Percentiles rank a stretch among this genome's conserved stretches.
phyloP scores from a whole-genome alignment of 176 grass and related monocot genomes.

The Ensete ventricosum region DNA sequence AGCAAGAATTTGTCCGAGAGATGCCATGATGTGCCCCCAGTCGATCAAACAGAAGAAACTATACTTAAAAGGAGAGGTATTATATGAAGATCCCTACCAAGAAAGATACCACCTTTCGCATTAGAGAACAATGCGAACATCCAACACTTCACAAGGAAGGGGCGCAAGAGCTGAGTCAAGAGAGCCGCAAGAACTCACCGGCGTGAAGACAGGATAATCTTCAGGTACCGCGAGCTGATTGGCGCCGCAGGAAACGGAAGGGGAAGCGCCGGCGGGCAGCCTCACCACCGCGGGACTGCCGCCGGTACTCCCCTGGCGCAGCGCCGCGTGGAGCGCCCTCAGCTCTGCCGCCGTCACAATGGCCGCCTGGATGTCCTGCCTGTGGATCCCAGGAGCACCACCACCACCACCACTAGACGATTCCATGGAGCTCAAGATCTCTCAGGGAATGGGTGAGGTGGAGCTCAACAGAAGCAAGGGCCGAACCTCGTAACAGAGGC shows the following conservation, averaged over 20 bases:
- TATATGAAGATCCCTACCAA: not conserved
- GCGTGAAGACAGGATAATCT: constrained; percentile 93
- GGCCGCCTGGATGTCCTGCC: constrained; percentile 65
- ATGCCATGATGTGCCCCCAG: not conserved
- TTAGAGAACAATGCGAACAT: not conserved
- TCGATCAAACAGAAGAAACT: not conserved
- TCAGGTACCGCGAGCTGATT: constrained; percentile 34
- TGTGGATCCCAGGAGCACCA: not conserved
- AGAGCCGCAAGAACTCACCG: constrained; percentile 40
- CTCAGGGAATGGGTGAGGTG: not conserved
- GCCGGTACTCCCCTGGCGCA: constrained; percentile 43
- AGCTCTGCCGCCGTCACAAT: constrained; percentile 85
- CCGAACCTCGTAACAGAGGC: no score
- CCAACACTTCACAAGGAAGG: not conserved
- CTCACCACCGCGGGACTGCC: constrained; percentile 62
- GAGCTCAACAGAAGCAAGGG: not conserved
- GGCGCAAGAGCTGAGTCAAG: not conserved
- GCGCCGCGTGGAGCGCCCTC: constrained; percentile 84
- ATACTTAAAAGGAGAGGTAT: not conserved
- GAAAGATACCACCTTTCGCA: not conserved
- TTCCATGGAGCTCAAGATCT: constrained; percentile 2
- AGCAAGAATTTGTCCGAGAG: not conserved
- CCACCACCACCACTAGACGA: not conserved
- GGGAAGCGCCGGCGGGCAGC: constrained; percentile 51
- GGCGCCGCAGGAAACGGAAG: constrained; percentile 37